phyloP scores from a whole-genome alignment of 2,329 filamentous ascomycete species.

The Neonectria neomacrospora region DNA sequence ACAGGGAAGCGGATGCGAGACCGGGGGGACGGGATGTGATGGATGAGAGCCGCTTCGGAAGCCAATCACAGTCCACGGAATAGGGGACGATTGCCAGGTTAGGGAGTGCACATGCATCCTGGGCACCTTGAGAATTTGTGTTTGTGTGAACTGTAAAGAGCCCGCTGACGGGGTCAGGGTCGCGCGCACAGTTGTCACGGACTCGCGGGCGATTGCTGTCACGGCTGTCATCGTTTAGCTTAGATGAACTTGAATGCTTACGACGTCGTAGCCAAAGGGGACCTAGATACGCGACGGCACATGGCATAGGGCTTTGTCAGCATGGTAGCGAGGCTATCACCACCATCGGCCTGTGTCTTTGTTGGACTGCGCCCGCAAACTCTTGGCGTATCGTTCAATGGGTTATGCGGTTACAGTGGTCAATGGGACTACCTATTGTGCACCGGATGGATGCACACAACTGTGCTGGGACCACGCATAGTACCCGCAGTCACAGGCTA shows the following conservation, averaged over 20 bases:
- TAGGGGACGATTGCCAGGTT: background rate
- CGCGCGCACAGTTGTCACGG: background rate
- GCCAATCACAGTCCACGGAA: background rate
- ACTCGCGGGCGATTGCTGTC: background rate
- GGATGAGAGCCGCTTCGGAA: background rate
- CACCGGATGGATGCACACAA: background rate
- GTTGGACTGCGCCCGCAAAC: background rate
- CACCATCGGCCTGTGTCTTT: background rate
- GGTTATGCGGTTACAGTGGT: background rate
- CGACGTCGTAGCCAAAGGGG: background rate
- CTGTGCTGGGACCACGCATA: background rate
- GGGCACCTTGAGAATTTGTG: background rate
- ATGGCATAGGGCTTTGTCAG: background rate
- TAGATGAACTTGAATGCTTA: background rate
- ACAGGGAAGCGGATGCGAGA: background rate
- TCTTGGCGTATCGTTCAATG: background rate
- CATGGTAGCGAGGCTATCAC: background rate
- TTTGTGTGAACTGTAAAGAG: background rate
- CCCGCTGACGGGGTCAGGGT: background rate
- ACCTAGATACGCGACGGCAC: background rate
- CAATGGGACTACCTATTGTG: background rate
- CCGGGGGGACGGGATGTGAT: background rate
- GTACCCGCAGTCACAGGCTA: background rate
- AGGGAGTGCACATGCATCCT: background rate
- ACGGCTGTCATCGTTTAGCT: background rate